Percentiles rank a stretch among this genome's conserved stretches.
phyloP scores from a whole-genome alignment of 176 grass and related monocot species.

The Rhynchospora tenuis region DNA sequence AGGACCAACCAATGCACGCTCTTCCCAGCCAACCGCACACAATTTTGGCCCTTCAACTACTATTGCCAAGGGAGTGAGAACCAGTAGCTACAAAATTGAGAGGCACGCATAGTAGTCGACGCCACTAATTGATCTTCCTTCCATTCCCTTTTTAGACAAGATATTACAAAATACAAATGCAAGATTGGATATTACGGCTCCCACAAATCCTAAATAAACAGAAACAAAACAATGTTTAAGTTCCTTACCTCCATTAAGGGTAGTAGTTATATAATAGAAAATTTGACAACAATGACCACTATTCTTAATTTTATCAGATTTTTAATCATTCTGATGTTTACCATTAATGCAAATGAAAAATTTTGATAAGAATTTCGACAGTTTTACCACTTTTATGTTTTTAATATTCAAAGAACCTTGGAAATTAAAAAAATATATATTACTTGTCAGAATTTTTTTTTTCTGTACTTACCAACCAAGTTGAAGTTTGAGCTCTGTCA shows the following conservation, averaged over 20 bases:
- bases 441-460: not conserved
- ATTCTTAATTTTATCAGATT: not conserved
- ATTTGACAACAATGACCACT: not conserved
- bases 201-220: constrained; percentile 68
- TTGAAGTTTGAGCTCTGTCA: constrained; percentile 93
- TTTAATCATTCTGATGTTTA: not conserved
- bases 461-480: constrained; percentile 56
- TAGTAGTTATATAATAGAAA: not conserved
- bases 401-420: not conserved
- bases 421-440: not conserved
- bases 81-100: constrained; percentile 70
- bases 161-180: constrained; percentile 82
- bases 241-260: not conserved
- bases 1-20: constrained; percentile 58
- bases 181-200: constrained; percentile 83
- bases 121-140: constrained; percentile 69
- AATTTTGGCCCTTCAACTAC: constrained; percentile 79
- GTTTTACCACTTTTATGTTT: not conserved
- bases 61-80: constrained; percentile 75
- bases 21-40: constrained; percentile 79
- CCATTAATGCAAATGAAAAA: not conserved
- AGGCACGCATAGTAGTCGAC: constrained; percentile 98
- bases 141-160: constrained; percentile 87
- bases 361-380: not conserved
- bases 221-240: not conserved